phyloP scores from a whole-genome alignment of 2,329 filamentous ascomycete genomes.

The Cytospora schulzeri region DNA sequence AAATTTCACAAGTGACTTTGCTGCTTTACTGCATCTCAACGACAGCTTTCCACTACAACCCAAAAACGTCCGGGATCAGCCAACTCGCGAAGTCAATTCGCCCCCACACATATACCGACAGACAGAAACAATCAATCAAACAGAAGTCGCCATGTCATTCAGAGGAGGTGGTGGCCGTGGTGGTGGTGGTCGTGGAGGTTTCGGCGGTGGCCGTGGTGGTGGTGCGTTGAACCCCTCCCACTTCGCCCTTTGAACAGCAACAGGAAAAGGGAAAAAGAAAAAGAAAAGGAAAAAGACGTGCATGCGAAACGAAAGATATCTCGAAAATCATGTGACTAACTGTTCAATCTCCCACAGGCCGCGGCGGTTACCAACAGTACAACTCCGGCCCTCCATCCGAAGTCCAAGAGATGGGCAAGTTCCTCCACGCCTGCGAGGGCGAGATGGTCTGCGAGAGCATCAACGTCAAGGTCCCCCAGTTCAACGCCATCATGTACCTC shows the following conservation, averaged over 20 bases:
- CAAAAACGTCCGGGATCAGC: constrained; percentile 16
- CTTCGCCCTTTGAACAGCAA: too few species aligned
- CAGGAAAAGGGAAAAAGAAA: background rate
- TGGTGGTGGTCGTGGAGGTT: constrained; percentile 51
- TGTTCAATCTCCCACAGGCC: constrained; percentile 45
- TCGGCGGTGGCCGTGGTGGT: constrained; percentile 54
- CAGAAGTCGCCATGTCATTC: constrained; percentile 59
- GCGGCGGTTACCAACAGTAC: constrained; percentile 61
- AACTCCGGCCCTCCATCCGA: constrained; percentile 65
- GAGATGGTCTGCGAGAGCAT: constrained; percentile 97
- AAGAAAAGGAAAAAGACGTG: constrained; percentile 39
- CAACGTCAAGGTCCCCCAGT: constrained; percentile 96
- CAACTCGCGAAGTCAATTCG: constrained; percentile 9
- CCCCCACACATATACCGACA: constrained; percentile 5
- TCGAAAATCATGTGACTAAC: background rate
- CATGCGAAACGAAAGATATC: background rate
- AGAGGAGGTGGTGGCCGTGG: constrained; percentile 54
- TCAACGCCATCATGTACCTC: constrained; percentile 98
- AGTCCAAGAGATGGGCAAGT: constrained; percentile 84
- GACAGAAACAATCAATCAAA: constrained; percentile 38
- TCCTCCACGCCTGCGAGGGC: constrained; percentile 93
- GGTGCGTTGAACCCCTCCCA: constrained; percentile 36
- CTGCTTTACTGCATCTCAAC: background rate
- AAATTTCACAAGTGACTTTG: constrained; percentile 14
- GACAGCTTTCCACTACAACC: constrained; percentile 17